These are phyloP conservation scores for Colletotrichum sp. DNA, from an alignment of 2,329 filamentous ascomycete genomes.

Conservation along the genomic window DNA sequence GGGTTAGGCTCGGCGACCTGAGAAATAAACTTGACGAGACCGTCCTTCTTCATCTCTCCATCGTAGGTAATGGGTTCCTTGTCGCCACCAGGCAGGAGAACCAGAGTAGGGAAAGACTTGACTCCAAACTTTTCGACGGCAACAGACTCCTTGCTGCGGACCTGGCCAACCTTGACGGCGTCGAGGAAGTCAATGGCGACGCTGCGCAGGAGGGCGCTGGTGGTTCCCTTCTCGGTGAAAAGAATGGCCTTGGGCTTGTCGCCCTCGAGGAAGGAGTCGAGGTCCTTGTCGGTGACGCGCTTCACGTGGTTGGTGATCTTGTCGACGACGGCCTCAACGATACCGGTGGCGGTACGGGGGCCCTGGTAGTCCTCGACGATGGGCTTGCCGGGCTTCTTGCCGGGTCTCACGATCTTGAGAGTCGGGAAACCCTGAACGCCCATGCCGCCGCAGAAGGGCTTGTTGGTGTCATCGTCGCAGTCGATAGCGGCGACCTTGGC, in stretches of 20 bases:
- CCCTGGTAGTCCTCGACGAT: slow-evolving; percentile 92
- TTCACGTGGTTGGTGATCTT: slow-evolving; percentile 94
- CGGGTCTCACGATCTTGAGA: slow-evolving; percentile 88
- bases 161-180: slow-evolving; percentile 78
- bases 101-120: slow-evolving; percentile 77
- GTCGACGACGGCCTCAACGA: slow-evolving; percentile 83
- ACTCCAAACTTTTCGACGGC: slow-evolving; percentile 78
- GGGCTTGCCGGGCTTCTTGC: slow-evolving; percentile 77
- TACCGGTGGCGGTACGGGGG: slow-evolving; percentile 79
- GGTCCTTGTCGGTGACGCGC: slow-evolving; percentile 77
- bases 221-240: slow-evolving; percentile 92
- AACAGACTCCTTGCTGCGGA: slow-evolving; percentile 79
- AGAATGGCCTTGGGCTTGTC: slow-evolving; percentile 83
- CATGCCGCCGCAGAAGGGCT: slow-evolving; percentile 82
- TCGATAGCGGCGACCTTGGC: slow-evolving; percentile 95
- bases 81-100: slow-evolving; percentile 77
- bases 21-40: slow-evolving; percentile 81
- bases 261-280: slow-evolving; percentile 76
- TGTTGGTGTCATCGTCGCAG: slow-evolving; percentile 94
- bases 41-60: slow-evolving; percentile 84
- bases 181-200: slow-evolving; percentile 91
- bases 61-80: slow-evolving; percentile 75
- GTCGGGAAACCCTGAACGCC: slow-evolving; percentile 95
- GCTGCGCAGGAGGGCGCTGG: slow-evolving; percentile 80
- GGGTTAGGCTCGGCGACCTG: slow-evolving; percentile 81